phyloP scores from a whole-genome alignment of 2,329 filamentous ascomycete genomes.

The Penicillium expansum region DNA sequence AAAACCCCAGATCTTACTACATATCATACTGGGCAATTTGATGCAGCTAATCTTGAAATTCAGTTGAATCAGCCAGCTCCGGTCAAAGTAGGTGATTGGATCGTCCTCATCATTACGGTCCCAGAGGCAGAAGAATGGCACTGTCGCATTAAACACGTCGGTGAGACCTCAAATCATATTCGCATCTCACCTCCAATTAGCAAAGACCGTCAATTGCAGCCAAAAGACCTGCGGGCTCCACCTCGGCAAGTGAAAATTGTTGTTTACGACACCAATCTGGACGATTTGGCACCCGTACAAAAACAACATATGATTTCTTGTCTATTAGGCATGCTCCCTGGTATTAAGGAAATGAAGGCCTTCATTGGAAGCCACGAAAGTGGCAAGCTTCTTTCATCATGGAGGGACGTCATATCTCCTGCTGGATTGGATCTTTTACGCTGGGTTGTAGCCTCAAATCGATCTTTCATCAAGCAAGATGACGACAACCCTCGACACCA shows the following conservation, averaged over 20 bases:
- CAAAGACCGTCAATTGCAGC: neutral
- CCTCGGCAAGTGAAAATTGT: constrained; percentile 16
- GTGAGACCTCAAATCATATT: constrained; percentile 46
- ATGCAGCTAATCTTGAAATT: constrained; percentile 40
- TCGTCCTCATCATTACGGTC: constrained; percentile 35
- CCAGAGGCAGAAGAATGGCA: constrained; percentile 37
- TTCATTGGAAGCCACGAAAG: constrained; percentile 41
- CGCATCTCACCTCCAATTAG: constrained; percentile 31
- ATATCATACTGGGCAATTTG: neutral
- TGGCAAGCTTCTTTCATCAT: constrained; percentile 46
- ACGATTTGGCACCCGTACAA: constrained; percentile 29
- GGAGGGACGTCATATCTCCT: constrained; percentile 61
- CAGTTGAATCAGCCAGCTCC: constrained; percentile 35
- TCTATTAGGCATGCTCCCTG: constrained; percentile 43
- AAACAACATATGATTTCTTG: constrained; percentile 34
- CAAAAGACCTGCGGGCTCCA: neutral
- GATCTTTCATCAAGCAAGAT: constrained; percentile 80
- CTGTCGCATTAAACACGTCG: constrained; percentile 50
- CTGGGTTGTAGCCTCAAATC: constrained; percentile 88
- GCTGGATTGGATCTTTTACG: constrained; percentile 67
- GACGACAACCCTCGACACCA: constrained; percentile 45
- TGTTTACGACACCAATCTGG: constrained; percentile 42
- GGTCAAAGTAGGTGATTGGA: constrained; percentile 54
- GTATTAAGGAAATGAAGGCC: constrained; percentile 40
- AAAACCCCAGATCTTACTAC: too few species aligned